Evolutionary conservation across 768 basidiomycete genomes (phyloP).

Genomic region (Hydnum rufescens): DNA sequence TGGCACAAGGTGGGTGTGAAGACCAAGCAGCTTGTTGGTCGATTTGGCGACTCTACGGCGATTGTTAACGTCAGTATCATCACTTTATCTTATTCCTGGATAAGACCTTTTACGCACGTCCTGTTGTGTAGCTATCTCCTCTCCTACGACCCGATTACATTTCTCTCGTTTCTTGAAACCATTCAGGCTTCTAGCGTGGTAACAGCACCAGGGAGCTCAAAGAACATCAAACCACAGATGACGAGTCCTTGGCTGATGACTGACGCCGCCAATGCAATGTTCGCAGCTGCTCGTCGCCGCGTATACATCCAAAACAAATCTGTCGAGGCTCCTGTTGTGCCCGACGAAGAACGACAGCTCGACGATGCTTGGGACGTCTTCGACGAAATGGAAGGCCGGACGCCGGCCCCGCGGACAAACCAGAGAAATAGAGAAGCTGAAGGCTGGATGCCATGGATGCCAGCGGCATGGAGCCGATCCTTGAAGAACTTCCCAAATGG

Average conservation of each 20-base stretch:
- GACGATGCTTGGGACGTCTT: constrained; percentile 59
- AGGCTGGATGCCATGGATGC: constrained; percentile 32
- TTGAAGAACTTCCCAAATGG: constrained; percentile 97
- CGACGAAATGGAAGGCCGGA: constrained; percentile 35
- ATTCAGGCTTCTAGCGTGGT: constrained; percentile 43
- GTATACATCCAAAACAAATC: constrained; percentile 38
- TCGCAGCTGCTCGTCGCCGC: constrained; percentile 58
- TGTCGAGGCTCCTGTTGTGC: constrained; percentile 12
- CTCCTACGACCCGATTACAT: constrained; percentile 77
- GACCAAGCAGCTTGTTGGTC: constrained; percentile 75
- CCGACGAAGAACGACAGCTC: constrained; percentile 24
- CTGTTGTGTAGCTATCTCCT: constrained; percentile 44
- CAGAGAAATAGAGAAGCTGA: background rate
- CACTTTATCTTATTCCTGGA: background rate
- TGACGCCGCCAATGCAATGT: constrained; percentile 75
- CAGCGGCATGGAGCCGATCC: constrained; percentile 63
- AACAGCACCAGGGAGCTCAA: constrained; percentile 27
- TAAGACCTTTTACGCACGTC: background rate
- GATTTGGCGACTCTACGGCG: constrained; percentile 74
- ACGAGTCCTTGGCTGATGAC: constrained; percentile 74
- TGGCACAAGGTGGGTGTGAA: constrained; percentile 94
- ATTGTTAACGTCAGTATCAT: constrained; percentile 43
- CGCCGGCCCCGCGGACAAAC: background rate
- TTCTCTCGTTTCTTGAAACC: constrained; percentile 81
- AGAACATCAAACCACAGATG: constrained; percentile 36